Base-by-base conservation (phyloP, 768 basidiomycete genomes). In the Amyloporia xantha region DNA sequence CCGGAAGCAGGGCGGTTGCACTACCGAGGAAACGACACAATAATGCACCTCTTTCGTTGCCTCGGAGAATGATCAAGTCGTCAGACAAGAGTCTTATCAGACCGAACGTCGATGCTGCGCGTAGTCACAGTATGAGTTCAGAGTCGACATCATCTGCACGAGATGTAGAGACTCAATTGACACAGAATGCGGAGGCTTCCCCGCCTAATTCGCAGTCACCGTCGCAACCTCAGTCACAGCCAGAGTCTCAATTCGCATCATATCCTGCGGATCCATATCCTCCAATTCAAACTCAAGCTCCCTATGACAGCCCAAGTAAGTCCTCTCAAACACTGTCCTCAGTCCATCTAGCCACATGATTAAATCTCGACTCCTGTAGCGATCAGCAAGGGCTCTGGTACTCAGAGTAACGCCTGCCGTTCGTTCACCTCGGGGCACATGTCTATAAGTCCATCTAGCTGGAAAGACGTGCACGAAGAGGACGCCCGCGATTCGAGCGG, bases 151-250 rank as follows among this genome's bases (percentile, higher is more conserved):
- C 26, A 7, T 57, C 56, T 4, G 47, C 51, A 5, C 53, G 51
- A 17, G 56, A 53, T 6, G 50, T 57, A n/a, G 53, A 57, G 44
- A 44, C 49, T 3, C 49, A 46, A 21, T 51, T 57, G 26, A 57
- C 56, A 13, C 48, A 51, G 47, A 20, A 36, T 1, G 10, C 48
- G 30, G 41, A 26, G 30, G 36, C 36, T 2, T 55, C 51, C 3
- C 48, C 48, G 5, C 4, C 49, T 4, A 13, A 33, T 7, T 33
- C 30, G 30, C 30, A 33, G 30, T 33, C 15, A 15, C 30, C 7
- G 30, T 33, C 30, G 30, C 30, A 33, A 33, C 15, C 30, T 33
- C 30, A 33, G 30, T 33, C 30, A 33, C 30, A 33, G 15, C 23
- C n/a, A n/a, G 13, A 15, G 41, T n/a, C 13, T 42, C 23, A 15